Evolutionary conservation across 768 basidiomycete genomes (phyloP), one percentile per base, ranked within the genome.

Genomic region (Trametopsis cervina): DNA sequence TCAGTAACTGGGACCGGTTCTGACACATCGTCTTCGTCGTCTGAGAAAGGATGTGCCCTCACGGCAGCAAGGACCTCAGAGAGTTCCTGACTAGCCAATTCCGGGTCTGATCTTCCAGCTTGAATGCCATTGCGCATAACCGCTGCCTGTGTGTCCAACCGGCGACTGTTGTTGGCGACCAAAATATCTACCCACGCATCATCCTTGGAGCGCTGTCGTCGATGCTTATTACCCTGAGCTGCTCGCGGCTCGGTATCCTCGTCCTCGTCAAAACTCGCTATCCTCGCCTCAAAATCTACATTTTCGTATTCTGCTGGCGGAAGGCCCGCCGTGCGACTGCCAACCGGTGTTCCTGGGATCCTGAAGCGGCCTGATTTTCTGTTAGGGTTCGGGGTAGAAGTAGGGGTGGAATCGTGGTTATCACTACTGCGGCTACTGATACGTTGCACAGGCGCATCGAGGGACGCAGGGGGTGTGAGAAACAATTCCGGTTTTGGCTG

Each of bases 151-250:
- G 71, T 75, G 1, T 60, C 73, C 60, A 83, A 63, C 36, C 81
- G 64, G 36, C 81, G 66, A 27, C 56, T 63, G 54, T 75, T 76
- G 12, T 62, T 76, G 38, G 79, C 80, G 2, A 91, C 87, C 9
- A 90, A 66, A 36, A 91, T 91, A 64, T 91, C 89, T 36, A 91
- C 87, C 88, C 89, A 90, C 3, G 87, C 86, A 58, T 91, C 89
- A 43, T 86, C 82, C 55, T 65, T 69, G 17, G 73, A 71, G 29
- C 74, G 64, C 42, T 73, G 49, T 18, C 63, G 64, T 33, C 66
- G 60, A 17, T 72, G 63, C 58, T 70, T 69, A 65, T 76, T 68
- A 36, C 57, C 51, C 11, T 17, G 26, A n/a, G 60, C 35, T 5
- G 37, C 44, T 5, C 13, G 50, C n/a, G 25, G 39, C 2, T 55